Evolutionary conservation across 2,329 filamentous ascomycete genomes (phyloP).

Genomic region (Achaetomium macrosporum): DNA sequence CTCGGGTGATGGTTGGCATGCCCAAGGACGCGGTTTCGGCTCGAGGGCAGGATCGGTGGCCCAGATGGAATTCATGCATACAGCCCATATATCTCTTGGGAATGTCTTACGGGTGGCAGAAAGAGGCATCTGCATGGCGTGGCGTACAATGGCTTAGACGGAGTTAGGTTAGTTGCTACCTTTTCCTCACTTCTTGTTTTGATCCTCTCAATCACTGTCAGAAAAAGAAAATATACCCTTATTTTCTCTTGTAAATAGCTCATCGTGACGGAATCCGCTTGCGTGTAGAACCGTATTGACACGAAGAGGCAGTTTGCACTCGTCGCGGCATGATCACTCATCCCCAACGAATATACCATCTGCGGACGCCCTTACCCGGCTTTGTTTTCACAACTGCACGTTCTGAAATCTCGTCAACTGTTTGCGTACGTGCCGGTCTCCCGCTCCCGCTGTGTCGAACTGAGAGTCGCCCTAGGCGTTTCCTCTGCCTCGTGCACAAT

Average conservation of each 20-base stretch:
- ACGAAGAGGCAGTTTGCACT: too few relatives aligned
- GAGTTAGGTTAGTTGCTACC: slow-evolving; percentile 6
- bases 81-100: background rate
- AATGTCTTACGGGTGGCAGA: background rate
- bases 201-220: too few relatives aligned
- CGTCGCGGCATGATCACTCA: too few relatives aligned
- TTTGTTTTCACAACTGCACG: slow-evolving; percentile 7
- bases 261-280: too few relatives aligned
- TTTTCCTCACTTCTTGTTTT: slow-evolving; percentile 1
- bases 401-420: slow-evolving; percentile 23
- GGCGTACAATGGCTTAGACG: slow-evolving; percentile 12
- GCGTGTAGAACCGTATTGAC: too few relatives aligned
- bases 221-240: too few relatives aligned
- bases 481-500: background rate
- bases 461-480: slow-evolving; percentile 23
- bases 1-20: background rate
- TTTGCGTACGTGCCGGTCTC: slow-evolving; percentile 24
- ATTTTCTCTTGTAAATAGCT: too few relatives aligned
- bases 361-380: too few relatives aligned
- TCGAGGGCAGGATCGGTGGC: background rate
- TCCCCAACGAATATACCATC: too few relatives aligned
- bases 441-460: slow-evolving; percentile 23
- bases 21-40: too few relatives aligned
- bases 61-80: background rate
- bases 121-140: slow-evolving; percentile 14